Evolutionary conservation across 2,329 filamentous ascomycete genomes (phyloP).

Genomic region (Alternaria panax): DNA sequence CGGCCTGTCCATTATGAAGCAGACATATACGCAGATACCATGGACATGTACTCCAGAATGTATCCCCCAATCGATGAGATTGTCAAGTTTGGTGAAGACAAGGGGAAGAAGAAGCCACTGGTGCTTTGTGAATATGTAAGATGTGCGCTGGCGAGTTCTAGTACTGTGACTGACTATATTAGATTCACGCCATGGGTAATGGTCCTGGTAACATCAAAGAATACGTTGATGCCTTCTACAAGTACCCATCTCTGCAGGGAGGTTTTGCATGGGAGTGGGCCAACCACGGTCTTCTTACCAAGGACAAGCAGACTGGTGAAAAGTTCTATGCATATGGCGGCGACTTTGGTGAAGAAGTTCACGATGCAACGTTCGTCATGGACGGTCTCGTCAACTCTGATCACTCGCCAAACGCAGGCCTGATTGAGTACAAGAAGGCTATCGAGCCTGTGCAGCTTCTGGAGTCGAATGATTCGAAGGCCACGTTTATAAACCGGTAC

Average conservation of each 20-base stretch:
- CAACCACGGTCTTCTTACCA: conserved; percentile 54
- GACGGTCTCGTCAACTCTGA: conserved; percentile 54
- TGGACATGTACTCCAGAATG: conserved; percentile 74
- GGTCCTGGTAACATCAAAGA: conserved; percentile 74
- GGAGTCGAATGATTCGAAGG: conserved; percentile 28
- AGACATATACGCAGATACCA: conserved; percentile 64
- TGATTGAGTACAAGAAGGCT: conserved; percentile 55
- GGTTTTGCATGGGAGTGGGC: conserved; percentile 61
- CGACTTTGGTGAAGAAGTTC: conserved; percentile 53
- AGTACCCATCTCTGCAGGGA: conserved; percentile 68
- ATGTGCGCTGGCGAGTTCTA: neutral
- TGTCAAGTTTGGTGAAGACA: conserved; percentile 54
- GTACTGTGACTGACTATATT: neutral
- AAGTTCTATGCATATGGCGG: conserved; percentile 55
- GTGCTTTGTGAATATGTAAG: conserved; percentile 62
- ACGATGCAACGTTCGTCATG: conserved; percentile 56
- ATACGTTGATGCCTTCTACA: conserved; percentile 70
- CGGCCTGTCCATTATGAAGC: conserved; percentile 73
- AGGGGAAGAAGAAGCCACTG: conserved; percentile 60
- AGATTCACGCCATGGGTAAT: conserved; percentile 73
- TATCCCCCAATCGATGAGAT: conserved; percentile 65
- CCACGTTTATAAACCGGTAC: conserved; percentile 43
- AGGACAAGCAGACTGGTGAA: conserved; percentile 48
- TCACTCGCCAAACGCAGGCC: conserved; percentile 51
- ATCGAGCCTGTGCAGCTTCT: conserved; percentile 53